These are phyloP conservation scores for Pseudocercospora eumusae DNA, from an alignment of 2,329 filamentous ascomycete species.

Conservation along the genomic window DNA sequence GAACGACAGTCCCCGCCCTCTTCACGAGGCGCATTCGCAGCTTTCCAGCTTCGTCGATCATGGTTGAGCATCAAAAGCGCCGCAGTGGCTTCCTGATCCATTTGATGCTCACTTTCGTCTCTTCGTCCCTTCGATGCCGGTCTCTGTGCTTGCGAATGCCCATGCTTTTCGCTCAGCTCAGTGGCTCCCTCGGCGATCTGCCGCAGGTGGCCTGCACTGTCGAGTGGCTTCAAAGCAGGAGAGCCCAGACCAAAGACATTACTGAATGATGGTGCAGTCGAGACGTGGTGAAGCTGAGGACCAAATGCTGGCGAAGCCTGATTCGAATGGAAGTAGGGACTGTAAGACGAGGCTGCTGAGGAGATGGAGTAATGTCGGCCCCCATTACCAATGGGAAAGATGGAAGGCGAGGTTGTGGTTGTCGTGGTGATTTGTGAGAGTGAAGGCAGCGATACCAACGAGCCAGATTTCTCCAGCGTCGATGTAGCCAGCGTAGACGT, in stretches of 20 bases:
- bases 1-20: constrained; percentile 11
- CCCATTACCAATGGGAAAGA: constrained; percentile 33
- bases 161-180: constrained; percentile 31
- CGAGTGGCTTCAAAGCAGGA: constrained; percentile 58
- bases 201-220: constrained; percentile 41
- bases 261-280: constrained; percentile 25
- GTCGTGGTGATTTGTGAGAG: constrained; percentile 45
- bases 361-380: constrained; percentile 43
- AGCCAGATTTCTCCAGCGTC: constrained; percentile 26
- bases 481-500: constrained; percentile 40
- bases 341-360: constrained; percentile 42
- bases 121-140: constrained; percentile 26
- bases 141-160: constrained; percentile 18
- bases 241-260: constrained; percentile 36
- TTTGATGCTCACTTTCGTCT: constrained; percentile 35
- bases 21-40: constrained; percentile 9
- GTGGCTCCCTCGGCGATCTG: constrained; percentile 34
- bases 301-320: constrained; percentile 62
- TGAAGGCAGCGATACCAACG: constrained; percentile 43
- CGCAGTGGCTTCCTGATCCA: constrained; percentile 75
- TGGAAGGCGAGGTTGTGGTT: constrained; percentile 36
- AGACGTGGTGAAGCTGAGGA: constrained; percentile 43
- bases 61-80: constrained; percentile 85
- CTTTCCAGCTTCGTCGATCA: constrained; percentile 61
- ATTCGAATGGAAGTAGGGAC: constrained; percentile 47